Percentiles rank a stretch among this genome's conserved stretches.
phyloP scores from a whole-genome alignment of 495 filamentous ascomycete species.

The Opeltia flavorubescens region DNA sequence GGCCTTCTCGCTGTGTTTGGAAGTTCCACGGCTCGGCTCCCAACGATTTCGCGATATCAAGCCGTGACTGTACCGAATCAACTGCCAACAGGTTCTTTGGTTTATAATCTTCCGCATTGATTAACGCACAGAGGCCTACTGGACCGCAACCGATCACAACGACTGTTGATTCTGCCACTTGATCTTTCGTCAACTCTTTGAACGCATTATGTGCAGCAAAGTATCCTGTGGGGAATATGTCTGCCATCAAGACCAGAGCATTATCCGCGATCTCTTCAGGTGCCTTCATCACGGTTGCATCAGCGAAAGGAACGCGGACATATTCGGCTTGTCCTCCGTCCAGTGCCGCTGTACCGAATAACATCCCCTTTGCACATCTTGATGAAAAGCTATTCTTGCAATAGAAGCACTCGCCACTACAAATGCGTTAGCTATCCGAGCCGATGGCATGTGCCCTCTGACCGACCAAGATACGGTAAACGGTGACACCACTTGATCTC shows the following conservation, averaged over 20 bases:
- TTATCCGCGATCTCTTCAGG: constrained; percentile 63
- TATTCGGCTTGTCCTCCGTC: constrained; percentile 90
- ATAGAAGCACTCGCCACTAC: constrained; percentile 76
- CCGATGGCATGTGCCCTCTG: neutral
- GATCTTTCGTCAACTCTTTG: constrained; percentile 42
- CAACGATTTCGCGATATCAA: constrained; percentile 60
- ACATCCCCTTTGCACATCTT: constrained; percentile 56
- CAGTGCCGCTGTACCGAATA: constrained; percentile 61
- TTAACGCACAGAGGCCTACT: constrained; percentile 75
- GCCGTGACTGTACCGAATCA: constrained; percentile 63
- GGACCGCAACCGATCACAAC: constrained; percentile 84
- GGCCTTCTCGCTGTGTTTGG: constrained; percentile 47
- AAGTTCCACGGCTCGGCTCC: constrained; percentile 86
- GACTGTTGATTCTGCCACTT: constrained; percentile 55
- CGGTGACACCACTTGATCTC: constrained; percentile 67
- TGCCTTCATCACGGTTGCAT: constrained; percentile 66
- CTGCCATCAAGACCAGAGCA: constrained; percentile 76
- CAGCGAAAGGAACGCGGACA: constrained; percentile 73
- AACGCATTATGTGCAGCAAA: constrained; percentile 83
- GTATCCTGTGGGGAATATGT: constrained; percentile 62
- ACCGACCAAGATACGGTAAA: constrained; percentile 80
- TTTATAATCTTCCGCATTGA: constrained; percentile 66
- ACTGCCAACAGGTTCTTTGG: constrained; percentile 76
- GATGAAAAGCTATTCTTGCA: constrained; percentile 72
- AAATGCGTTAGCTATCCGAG: neutral